Conservation (phyloP, 164 flowering plant species). For the Berberis vulgaris region DNA sequence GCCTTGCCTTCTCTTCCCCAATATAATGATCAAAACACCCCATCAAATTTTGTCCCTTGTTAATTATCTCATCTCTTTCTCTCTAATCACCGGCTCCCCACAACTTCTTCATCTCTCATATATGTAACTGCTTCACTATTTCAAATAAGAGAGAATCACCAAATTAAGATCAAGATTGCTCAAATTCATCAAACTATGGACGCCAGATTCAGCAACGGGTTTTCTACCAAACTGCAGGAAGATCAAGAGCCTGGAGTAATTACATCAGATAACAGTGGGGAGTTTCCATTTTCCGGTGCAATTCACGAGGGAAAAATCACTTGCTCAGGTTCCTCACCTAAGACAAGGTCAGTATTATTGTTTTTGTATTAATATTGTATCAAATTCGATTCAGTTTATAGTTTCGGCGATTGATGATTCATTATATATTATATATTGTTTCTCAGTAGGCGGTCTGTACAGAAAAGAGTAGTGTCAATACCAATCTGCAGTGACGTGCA, state of each 20-base stretch:
- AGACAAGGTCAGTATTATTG: conserved; percentile 33
- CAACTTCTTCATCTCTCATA: too few relatives aligned
- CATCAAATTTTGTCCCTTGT: not conserved
- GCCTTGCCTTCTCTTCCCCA: not conserved
- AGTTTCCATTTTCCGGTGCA: conserved; percentile 23
- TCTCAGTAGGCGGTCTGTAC: conserved; percentile 41
- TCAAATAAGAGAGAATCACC: too few relatives aligned
- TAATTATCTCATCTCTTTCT: not conserved
- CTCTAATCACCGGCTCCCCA: not conserved
- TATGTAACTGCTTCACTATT: too few relatives aligned
- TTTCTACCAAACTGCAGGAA: conserved; percentile 23
- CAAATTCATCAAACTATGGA: conserved; percentile 22
- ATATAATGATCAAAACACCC: not conserved
- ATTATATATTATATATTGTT: not conserved
- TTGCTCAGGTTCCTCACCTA: conserved; percentile 31
- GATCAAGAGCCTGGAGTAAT: conserved; percentile 11
- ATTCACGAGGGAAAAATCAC: conserved; percentile 22
- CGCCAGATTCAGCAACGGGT: conserved; percentile 29
- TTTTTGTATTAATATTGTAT: not conserved
- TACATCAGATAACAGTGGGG: conserved; percentile 27
- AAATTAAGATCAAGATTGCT: not conserved
- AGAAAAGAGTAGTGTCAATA: conserved; percentile 65
- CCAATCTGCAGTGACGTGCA: conserved; percentile 56
- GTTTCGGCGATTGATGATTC: not conserved
- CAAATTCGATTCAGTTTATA: not conserved